Conservation (phyloP, 177 flowering plant species). For the Tripterygium wilfordii region DNA sequence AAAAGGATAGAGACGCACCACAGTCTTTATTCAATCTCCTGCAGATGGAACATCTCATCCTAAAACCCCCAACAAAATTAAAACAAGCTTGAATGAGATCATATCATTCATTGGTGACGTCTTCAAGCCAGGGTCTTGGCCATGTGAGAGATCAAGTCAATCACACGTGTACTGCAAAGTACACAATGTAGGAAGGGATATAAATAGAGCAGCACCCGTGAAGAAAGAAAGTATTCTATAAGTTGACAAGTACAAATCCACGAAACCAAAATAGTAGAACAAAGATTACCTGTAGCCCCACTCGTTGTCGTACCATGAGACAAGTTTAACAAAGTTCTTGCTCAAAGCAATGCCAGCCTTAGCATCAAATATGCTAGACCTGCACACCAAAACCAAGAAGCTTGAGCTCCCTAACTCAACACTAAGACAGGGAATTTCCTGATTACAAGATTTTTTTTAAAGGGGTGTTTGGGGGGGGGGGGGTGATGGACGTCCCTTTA, state of each 20-base stretch:
- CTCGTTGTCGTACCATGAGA: conserved; percentile 75
- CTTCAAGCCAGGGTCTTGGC: too few relatives aligned
- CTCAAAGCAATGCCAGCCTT: conserved; percentile 90
- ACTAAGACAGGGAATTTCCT: too few relatives aligned
- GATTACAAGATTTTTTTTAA: too few relatives aligned
- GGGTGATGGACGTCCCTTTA: too few relatives aligned
- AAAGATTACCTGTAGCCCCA: conserved; percentile 64
- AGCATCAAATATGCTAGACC: conserved; percentile 89
- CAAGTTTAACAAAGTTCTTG: conserved; percentile 58
- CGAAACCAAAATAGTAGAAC: not conserved
- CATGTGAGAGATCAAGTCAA: conserved; percentile 65
- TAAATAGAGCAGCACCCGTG: too few relatives aligned
- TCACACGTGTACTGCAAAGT: conserved; percentile 55
- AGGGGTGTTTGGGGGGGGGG: too few relatives aligned
- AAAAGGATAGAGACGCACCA: too few relatives aligned
- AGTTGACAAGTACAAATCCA: not conserved
- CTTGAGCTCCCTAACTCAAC: conserved; percentile 18
- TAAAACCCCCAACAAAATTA: too few relatives aligned
- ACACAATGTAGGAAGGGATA: too few relatives aligned
- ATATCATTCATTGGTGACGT: too few relatives aligned
- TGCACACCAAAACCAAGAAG: conserved; percentile 58
- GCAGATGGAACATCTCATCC: too few relatives aligned
- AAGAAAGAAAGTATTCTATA: not conserved
- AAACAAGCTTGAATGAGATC: conserved; percentile 19
- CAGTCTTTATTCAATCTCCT: too few relatives aligned